Percentiles rank a stretch among this genome's conserved stretches.
Evolutionary conservation across 805 yeast genomes (phyloP).

Genomic region (Spencermartinsiella europaea): DNA sequence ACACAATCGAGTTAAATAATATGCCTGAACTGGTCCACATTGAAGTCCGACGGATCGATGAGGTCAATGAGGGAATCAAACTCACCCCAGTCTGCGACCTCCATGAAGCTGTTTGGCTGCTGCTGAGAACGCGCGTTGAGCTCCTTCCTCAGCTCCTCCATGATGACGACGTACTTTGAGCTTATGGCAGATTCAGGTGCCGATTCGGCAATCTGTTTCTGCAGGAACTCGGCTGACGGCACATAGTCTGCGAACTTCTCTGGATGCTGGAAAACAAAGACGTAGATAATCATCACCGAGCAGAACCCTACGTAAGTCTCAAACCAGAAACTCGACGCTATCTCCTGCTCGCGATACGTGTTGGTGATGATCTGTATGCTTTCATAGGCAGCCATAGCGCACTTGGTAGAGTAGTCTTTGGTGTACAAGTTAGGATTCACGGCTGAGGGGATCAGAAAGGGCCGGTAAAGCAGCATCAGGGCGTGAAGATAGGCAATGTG

Average conservation of each 20-base stretch:
- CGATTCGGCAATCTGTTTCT: background rate
- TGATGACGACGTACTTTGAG: background rate
- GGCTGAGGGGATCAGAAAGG: conserved; percentile 5
- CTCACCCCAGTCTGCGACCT: background rate
- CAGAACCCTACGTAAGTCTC: conserved; percentile 6
- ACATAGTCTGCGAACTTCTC: background rate
- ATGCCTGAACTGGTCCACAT: background rate
- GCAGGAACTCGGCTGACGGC: background rate
- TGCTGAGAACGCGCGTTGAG: background rate
- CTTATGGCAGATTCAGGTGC: background rate
- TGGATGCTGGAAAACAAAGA: conserved; percentile 1
- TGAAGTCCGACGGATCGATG: background rate
- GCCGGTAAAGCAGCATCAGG: conserved; percentile 5
- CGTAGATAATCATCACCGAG: conserved; percentile 3
- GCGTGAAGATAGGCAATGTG: conserved; percentile 5
- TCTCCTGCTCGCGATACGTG: background rate
- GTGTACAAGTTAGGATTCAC: background rate
- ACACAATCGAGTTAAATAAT: background rate
- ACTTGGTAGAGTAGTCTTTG: conserved; percentile 1
- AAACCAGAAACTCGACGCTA: conserved; percentile 3
- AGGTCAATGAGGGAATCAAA: background rate
- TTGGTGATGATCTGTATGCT: background rate
- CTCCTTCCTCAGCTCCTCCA: background rate
- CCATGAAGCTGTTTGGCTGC: background rate
- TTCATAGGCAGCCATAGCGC: conserved; percentile 2